phyloP scores from a whole-genome alignment of 768 basidiomycete genomes.

The Kwoniella dejecticola region DNA sequence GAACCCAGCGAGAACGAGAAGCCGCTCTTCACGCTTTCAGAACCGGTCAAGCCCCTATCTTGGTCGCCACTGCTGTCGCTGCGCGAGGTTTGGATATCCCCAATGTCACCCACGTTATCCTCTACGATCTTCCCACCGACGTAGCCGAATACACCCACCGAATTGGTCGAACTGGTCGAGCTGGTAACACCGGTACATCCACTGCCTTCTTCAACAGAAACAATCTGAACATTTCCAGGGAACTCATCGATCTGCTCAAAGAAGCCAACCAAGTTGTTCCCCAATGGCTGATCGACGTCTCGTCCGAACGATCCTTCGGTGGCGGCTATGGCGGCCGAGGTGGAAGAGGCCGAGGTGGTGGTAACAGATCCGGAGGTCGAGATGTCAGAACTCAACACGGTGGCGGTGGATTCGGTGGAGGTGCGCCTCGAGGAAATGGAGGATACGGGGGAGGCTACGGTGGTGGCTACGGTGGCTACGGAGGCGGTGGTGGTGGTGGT shows the following conservation, averaged over 20 bases:
- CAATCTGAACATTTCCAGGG: constrained; percentile 88
- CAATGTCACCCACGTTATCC: constrained; percentile 97
- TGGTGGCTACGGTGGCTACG: constrained; percentile 48
- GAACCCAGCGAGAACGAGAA: constrained; percentile 97
- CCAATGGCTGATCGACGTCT: constrained; percentile 81
- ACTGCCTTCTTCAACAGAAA: constrained; percentile 86
- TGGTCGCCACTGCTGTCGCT: constrained; percentile 97
- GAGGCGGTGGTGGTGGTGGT: constrained; percentile 52
- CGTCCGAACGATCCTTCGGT: constrained; percentile 67
- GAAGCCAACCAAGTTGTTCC: constrained; percentile 96
- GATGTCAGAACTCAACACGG: constrained; percentile 57
- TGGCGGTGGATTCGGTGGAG: constrained; percentile 53
- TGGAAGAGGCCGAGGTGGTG: constrained; percentile 55
- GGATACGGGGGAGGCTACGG: constrained; percentile 42
- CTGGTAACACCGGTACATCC: constrained; percentile 92
- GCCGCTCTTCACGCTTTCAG: constrained; percentile 93
- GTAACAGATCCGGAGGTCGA: constrained; percentile 60
- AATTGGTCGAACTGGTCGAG: constrained; percentile 97
- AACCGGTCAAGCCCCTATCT: constrained; percentile 87
- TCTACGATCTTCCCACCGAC: constrained; percentile 96
- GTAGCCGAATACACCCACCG: constrained; percentile 99
- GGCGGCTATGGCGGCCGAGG: constrained; percentile 61
- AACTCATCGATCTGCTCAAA: constrained; percentile 86
- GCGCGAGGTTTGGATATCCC: constrained; percentile 99
- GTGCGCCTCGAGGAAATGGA: constrained; percentile 61